Evolutionary conservation across 345 rosid species (phyloP), one percentile per base, ranked within the genome.

Genomic region (Acer negundo): DNA sequence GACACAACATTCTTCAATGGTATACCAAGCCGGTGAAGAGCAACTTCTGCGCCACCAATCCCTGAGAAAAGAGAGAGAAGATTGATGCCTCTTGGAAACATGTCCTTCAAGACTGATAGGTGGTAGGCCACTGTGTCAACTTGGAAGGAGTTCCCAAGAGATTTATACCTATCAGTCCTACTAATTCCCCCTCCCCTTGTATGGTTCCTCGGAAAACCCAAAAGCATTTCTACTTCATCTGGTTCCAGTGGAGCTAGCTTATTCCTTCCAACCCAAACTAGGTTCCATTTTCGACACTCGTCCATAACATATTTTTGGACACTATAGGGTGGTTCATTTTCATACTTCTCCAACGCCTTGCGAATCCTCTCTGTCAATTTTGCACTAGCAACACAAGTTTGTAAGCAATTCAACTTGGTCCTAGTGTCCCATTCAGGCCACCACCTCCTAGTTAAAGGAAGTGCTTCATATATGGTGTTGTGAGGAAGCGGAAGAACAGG

Each of bases 91-190:
- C 44, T 31, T 0, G 98, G 97, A 81, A 78, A 95, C 78, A 88
- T 26, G 9, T 85, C 84, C 55, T 87, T 95, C 69, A 95, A 66
- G 3, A 82, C 94, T 3, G 98, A 93, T 0, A 92, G 84, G 74
- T 95, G 98, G 72, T 90, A 95, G 2, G 99, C 99, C 72, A 95
- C 99, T 0, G 99, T 95, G 78, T 95, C 98, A 4, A 95, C 92
- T 94, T 94, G 98, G 73, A 94, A 93, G 17, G 99, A 96, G 84
- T 96, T 95, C 59, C 99, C 97, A 0, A 95, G 93, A 0, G 99
- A 93, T 77, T 90, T 95, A 71, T 87, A 90, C 75, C 99, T 85
- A 7, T 92, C 97, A 0, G 97, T 92, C 80, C 95, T 85, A 68
- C 94, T 90, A 11, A 90, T 88, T 31, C 99, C 97, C n/a, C 98